Base-by-base conservation (phyloP, 257 asterid species). In the Anisodus acutangulus region DNA sequence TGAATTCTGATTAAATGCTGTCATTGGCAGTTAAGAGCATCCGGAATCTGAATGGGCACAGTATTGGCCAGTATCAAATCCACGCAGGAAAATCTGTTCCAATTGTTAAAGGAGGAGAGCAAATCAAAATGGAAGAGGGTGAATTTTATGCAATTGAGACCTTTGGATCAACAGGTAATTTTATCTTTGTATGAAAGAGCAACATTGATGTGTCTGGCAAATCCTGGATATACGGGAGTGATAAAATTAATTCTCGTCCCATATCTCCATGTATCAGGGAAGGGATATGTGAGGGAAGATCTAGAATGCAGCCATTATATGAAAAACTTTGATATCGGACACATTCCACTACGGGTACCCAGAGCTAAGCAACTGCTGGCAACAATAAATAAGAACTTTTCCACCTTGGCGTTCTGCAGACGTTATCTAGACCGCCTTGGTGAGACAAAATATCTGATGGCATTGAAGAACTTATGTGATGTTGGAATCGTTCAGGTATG, bases 1-100 rank as follows among this genome's bases (percentile, higher is more conserved):
- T 2, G 9, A 12, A 82, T 87, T 69, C 76, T 82, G 72, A 78
- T 79, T 80, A 22, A 78, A 84, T 84, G 58, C 17, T 86, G 66
- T 86, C 84, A 51, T 67, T 88, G 81, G 84, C 97, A 96, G 99
- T 97, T 59, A 97, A 95, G 87, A 97, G 99, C 82, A 93, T 97
- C 84, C 92, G 98, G 81, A 97, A 97, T 87, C 89, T 97, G 88
- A 97, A 97, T 69, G 99, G 99, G 84, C 99, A 97, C 87, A 97
- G 98, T 84, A 91, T 97, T 78, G 98, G 97, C 85, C 92, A 83
- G 13, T 97, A 97, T 88, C 98, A 97, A 89, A 97, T 97, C 86
- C 99, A 97, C 83, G 99, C 97, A 22, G 99, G 95, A n/a, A 97
- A 97, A 85, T 97, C 98, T 81, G 99, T 97, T 86, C 99, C 99